Conservation (phyloP, 2,329 filamentous ascomycete genomes). For the Botrytis fabae region DNA sequence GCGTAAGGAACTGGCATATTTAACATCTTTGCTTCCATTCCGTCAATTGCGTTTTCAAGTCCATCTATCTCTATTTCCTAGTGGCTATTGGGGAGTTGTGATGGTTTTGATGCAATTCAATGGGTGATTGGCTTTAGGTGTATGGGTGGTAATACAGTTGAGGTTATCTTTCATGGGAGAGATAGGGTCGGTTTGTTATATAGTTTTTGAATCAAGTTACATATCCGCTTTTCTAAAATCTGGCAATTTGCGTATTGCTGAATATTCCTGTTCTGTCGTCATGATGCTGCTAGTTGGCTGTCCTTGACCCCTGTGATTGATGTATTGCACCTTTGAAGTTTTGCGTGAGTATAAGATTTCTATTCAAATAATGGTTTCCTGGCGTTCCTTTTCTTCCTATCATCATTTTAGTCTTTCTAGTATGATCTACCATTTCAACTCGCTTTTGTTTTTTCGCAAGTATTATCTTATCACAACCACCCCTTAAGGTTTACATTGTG, state of each 20-base stretch:
- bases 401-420: neutral
- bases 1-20: slow-evolving; percentile 16
- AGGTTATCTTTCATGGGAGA: slow-evolving; percentile 14
- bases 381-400: neutral
- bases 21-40: neutral
- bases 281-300: too few relatives aligned
- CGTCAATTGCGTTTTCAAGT: slow-evolving; percentile 6
- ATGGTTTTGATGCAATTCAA: slow-evolving; percentile 11
- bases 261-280: neutral
- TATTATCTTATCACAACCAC: neutral
- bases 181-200: slow-evolving; percentile 13
- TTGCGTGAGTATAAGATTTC: neutral
- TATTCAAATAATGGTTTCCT: neutral
- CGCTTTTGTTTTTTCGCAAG: neutral
- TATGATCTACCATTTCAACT: neutral
- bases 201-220: slow-evolving; percentile 1
- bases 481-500: neutral
- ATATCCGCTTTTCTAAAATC: neutral
- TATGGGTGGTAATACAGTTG: slow-evolving; percentile 15
- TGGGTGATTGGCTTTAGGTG: slow-evolving; percentile 1
- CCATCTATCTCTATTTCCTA: slow-evolving; percentile 15
- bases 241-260: neutral
- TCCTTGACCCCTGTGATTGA: too few relatives aligned
- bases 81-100: neutral
- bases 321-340: neutral